Conservation (phyloP, 2,329 filamentous ascomycete genomes). For the Tolypocladium pustulatum region DNA sequence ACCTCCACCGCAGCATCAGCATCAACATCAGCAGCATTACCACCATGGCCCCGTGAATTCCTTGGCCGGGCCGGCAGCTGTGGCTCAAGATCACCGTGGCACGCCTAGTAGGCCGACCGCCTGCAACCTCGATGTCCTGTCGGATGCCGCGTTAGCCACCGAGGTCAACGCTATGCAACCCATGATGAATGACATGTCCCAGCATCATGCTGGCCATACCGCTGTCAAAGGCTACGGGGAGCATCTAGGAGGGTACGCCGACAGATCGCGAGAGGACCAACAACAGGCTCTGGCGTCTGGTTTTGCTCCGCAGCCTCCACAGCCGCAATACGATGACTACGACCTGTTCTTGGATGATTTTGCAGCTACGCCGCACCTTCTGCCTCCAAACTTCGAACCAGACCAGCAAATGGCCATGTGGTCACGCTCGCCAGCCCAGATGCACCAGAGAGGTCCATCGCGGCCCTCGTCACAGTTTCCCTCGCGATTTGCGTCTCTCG, state of each 20-base stretch:
- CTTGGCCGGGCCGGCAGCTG: conserved; percentile 22
- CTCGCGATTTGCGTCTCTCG: conserved; percentile 42
- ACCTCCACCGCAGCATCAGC: conserved; percentile 7
- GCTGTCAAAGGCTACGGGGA: conserved; percentile 41
- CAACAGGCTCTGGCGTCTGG: conserved; percentile 28
- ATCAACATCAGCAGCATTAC: conserved; percentile 19
- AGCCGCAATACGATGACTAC: conserved; percentile 41
- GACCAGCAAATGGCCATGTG: conserved; percentile 43
- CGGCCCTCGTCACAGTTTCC: conserved; percentile 43
- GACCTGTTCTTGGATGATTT: conserved; percentile 51
- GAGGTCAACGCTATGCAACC: conserved; percentile 42
- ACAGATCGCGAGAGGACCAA: conserved; percentile 36
- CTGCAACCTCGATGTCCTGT: conserved; percentile 48
- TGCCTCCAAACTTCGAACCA: conserved; percentile 43
- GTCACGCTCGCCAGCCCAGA: conserved; percentile 30
- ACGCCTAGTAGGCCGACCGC: conserved; percentile 34
- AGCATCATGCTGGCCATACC: conserved; percentile 26
- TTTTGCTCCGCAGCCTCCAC: conserved; percentile 17
- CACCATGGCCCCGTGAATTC: conserved; percentile 27
- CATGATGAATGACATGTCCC: conserved; percentile 34
- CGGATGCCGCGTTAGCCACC: conserved; percentile 48
- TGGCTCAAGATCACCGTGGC: conserved; percentile 36
- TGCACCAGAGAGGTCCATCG: conserved; percentile 28
- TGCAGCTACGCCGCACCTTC: conserved; percentile 40
- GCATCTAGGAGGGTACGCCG: conserved; percentile 31